Conservation (phyloP, 371 early-diverging fungal genomes). For the Funneliformis caledonium region DNA sequence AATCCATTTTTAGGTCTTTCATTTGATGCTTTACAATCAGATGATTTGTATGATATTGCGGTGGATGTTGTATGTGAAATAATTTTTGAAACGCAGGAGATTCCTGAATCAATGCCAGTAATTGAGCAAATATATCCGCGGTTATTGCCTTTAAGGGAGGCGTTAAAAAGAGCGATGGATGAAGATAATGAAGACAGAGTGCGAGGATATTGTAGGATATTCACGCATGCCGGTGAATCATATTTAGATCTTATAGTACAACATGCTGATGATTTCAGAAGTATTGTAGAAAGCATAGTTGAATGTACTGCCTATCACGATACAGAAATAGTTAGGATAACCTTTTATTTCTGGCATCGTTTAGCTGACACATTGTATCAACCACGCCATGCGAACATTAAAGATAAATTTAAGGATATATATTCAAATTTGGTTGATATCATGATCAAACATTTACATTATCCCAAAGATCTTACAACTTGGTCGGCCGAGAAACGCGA, state of each 20-base stretch:
- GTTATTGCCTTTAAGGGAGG: constrained; percentile 55
- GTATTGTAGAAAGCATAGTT: constrained; percentile 76
- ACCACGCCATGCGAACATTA: constrained; percentile 51
- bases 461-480: constrained; percentile 69
- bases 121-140: constrained; percentile 72
- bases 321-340: constrained; percentile 76
- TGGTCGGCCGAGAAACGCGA: constrained; percentile 90
- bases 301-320: constrained; percentile 69
- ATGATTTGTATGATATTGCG: constrained; percentile 79
- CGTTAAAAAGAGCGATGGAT: constrained; percentile 53
- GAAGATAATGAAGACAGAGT: constrained; percentile 64
- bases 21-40: constrained; percentile 73
- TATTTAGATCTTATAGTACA: constrained; percentile 74
- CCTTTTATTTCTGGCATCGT: constrained; percentile 87
- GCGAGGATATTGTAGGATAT: constrained; percentile 79
- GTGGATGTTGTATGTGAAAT: constrained; percentile 85
- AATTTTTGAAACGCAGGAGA: constrained; percentile 75
- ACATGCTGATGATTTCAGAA: constrained; percentile 66
- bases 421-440: constrained; percentile 77
- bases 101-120: constrained; percentile 53
- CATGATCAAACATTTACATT: constrained; percentile 81
- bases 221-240: constrained; percentile 86
- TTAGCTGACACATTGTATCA: constrained; percentile 70
- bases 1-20: constrained; percentile 75
- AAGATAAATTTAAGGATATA: constrained; percentile 63